Evolutionary conservation across 257 asterid species (phyloP).

Genomic region (Salvia splendens): DNA sequence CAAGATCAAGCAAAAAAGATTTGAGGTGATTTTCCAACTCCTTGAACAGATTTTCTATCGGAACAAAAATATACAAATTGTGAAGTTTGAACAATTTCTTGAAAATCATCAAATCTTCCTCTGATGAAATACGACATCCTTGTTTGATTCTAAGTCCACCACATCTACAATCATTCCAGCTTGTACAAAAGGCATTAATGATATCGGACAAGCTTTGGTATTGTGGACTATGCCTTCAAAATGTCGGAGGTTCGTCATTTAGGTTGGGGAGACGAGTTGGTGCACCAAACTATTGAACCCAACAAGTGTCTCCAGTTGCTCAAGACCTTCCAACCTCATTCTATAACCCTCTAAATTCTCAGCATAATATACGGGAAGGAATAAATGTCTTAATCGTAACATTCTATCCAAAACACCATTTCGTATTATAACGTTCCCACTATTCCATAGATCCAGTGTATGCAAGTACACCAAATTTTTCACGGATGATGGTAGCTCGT

Average conservation of each 20-base stretch:
- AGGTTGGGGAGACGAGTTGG: not conserved
- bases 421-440: not conserved
- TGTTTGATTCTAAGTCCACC: not conserved
- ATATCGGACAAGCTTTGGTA: not conserved
- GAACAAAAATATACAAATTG: not conserved
- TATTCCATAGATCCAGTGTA: not conserved
- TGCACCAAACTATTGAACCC: not conserved
- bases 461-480: not conserved
- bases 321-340: not conserved
- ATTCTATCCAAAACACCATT: not conserved
- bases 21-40: not conserved
- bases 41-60: not conserved
- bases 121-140: not conserved
- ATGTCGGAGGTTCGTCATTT: not conserved
- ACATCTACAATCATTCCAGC: not conserved
- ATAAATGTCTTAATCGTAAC: slow-evolving; percentile 14
- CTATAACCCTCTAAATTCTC: not conserved
- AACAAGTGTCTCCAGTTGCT: not conserved
- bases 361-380: not conserved
- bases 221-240: not conserved
- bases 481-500: slow-evolving; percentile 3
- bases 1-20: too few relatives aligned
- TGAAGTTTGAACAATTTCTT: not conserved
- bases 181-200: not conserved
- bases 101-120: not conserved